Evolutionary conservation across 225 moss, liverwort and hornwort genomes (phyloP).

Genomic region (Thuidium tamariscinum): DNA sequence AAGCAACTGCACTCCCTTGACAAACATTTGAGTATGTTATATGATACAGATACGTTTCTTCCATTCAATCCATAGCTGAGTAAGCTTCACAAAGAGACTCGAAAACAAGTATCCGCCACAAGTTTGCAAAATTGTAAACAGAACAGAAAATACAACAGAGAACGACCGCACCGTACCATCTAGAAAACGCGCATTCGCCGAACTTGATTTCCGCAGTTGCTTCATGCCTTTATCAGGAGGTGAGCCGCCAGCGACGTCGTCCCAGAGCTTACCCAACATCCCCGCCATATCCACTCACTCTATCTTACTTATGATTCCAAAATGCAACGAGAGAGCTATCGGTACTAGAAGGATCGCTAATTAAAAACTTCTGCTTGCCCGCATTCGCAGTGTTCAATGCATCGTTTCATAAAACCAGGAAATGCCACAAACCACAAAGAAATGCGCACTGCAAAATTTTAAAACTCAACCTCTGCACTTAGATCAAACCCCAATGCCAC

Average conservation of each 20-base stretch:
- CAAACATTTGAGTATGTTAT: neutral
- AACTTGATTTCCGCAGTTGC: constrained; percentile 37
- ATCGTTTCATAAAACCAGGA: neutral
- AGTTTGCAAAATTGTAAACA: neutral
- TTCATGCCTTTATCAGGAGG: constrained; percentile 78
- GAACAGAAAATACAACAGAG: neutral
- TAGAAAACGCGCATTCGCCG: neutral
- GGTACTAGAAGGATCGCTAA: neutral
- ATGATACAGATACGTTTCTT: neutral
- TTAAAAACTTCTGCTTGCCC: neutral
- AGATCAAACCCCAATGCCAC: constrained; percentile 6
- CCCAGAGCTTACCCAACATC: constrained; percentile 69
- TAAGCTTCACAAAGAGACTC: neutral
- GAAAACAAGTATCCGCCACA: neutral
- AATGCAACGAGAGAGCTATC: neutral
- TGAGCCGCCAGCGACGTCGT: constrained; percentile 78
- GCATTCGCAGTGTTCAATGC: neutral
- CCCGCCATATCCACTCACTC: constrained; percentile 37
- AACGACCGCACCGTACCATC: constrained; percentile 11
- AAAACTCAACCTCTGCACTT: neutral
- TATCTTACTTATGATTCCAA: neutral
- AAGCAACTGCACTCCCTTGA: neutral
- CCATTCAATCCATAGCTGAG: neutral
- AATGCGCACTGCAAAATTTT: neutral
- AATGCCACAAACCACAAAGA: neutral